Evolutionary conservation across 2,329 filamentous ascomycete species (phyloP), one percentile per base, ranked within the genome.

Genomic region (Orbilia quercus): DNA sequence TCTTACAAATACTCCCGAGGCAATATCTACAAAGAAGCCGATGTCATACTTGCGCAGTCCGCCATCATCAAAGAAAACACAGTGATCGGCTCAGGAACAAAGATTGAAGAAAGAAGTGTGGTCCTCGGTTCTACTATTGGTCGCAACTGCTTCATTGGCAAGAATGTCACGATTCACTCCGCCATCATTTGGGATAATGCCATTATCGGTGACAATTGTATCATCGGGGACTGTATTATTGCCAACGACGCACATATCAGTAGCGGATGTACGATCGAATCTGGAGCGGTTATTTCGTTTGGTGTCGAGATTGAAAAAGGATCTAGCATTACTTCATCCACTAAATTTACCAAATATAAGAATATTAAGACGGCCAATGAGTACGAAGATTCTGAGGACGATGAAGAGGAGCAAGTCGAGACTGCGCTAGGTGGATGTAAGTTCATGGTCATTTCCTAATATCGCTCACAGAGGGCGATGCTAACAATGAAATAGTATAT

Each of bases 141-240:
- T 31, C 87, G 90, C 74, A 86, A 90, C 76, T 98, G 94, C 81
- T 88, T 88, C 75, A 95, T 99, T 76, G 95, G 95, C 5, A 89
- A 87, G 76, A 91, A 95, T 76, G 93, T 95, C 25, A 86, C 84
- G 38, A 87, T 99, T 73, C 85, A 90, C 51, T 86, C 91, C 76
- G 90, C 91, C 20, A 94, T 92, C 77, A 87, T 99, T 75, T 98
- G 94, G 93, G 91, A 97, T 77, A 87, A 92, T 77, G 88, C 88
- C 0, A 86, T 85, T 3, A 87, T 99, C 76, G 90, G 88, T 0
- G 91, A 97, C 78, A 89, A 88, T 18, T 85, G 89, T 14, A 85
- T 85, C 22, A 83, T 99, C 51, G 84, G 85, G 7, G 86, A 88
- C 75, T 89, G 92, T 1, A 87, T 99, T 44, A 83, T 99, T 60